Evolutionary conservation across 1,139 yeast species (phyloP).

Genomic region (Yarrowia galli): DNA sequence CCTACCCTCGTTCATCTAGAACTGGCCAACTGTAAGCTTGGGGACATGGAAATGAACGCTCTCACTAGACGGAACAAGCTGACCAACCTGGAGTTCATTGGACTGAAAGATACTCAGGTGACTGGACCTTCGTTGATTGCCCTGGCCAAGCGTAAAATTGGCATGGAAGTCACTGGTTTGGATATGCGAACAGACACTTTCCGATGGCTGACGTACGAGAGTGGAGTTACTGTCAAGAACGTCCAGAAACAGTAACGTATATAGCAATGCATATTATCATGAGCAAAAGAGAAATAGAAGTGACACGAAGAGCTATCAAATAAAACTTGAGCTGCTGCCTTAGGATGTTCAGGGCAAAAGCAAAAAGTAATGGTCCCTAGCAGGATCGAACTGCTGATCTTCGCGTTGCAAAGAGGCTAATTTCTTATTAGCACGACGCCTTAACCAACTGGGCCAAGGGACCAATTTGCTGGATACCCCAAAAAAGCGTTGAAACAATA

Average conservation of each 20-base stretch:
- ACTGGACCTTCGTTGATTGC: conserved; percentile 9
- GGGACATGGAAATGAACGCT: conserved; percentile 16
- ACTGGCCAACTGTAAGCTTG: conserved; percentile 5
- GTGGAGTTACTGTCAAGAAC: conserved; percentile 9
- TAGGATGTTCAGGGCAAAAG: no score
- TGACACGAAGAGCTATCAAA: no score
- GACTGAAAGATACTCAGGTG: conserved; percentile 14
- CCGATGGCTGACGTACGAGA: conserved; percentile 13
- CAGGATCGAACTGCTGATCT: conserved; percentile 87
- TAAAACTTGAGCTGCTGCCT: no score
- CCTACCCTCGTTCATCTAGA: conserved; percentile 16
- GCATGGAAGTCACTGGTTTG: conserved; percentile 21
- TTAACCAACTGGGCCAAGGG: conserved; percentile 92
- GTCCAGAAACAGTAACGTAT: background rate
- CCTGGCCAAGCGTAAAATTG: conserved; percentile 3
- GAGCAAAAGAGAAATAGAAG: no score
- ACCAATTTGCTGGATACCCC: conserved; percentile 52
- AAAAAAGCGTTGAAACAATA: background rate
- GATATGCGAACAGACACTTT: conserved; percentile 28
- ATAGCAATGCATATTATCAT: background rate
- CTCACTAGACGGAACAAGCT: conserved; percentile 1
- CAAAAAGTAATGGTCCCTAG: conserved; percentile 68
- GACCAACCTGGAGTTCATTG: conserved; percentile 2
- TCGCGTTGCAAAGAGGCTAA: conserved; percentile 40
- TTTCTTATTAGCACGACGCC: conserved; percentile 80